Evolutionary conservation across 495 filamentous ascomycete species (phyloP), one percentile per base, ranked within the genome.

Genomic region (Penicillium flavigenum): DNA sequence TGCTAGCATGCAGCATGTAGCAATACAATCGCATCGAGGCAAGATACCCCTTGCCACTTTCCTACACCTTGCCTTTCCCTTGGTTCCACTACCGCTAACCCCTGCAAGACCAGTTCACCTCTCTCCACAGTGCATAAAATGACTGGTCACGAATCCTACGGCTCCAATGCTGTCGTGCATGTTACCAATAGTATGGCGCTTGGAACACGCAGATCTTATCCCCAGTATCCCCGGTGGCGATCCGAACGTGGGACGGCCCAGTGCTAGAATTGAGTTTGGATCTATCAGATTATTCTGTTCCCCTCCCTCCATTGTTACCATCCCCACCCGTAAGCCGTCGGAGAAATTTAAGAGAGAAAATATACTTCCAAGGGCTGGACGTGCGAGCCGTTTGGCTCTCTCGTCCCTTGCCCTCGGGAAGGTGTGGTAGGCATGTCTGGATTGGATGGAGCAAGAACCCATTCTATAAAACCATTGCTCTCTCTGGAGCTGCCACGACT

Each of bases 111-210:
- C 46, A 19, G 17, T 32, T 34, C 27, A 39, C 46, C 41, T 29
- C 22, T 29, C 27, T 17, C 50, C 49, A 46, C 19, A 54, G 54
- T 60, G 53, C 57, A 63, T 63, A 47, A 47, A 43, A 5, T 39
- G 52, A 56, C 19, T 38, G 34, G 57, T 45, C 56, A 51, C 57
- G 54, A 59, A 61, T 63, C 57, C 7, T 17, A 26, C 51, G 5
- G 50, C 41, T 54, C 32, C 47, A 57, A 9, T 65, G 42, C 29
- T 63, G 60, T 56, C 39, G 36, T 63, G 63, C 62, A 67, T 57
- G 52, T 60, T 54, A 53, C 54, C 58, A 54, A 32, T 27, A 55
- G 34, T 5, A 42, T 27, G 51, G 57, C 32, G 42, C 36, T 41
- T 47, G 48, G 56, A 55, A 57, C 41, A 24, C 24, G 54, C 57